Conservation (phyloP, 805 yeast species). For the Candida ponderosae region DNA sequence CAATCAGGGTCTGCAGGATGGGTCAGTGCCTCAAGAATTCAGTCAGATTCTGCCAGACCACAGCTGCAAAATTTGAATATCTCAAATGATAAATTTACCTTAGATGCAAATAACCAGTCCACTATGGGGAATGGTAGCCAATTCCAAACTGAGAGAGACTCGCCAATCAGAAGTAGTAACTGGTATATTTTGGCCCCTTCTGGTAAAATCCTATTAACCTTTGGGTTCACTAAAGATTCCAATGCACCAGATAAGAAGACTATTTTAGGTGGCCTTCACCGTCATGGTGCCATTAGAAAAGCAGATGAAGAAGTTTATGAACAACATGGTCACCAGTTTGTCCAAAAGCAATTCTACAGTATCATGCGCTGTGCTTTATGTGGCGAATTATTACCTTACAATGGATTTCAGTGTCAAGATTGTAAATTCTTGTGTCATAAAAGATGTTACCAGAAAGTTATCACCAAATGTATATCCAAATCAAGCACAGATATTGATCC, state of each 20-base stretch:
- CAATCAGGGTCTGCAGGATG: conserved; percentile 75
- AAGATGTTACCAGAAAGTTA: conserved; percentile 73
- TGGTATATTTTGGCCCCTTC: conserved; percentile 94
- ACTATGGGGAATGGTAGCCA: neutral
- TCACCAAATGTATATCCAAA: conserved; percentile 76
- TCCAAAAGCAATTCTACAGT: conserved; percentile 89
- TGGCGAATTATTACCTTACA: conserved; percentile 85
- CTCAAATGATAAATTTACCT: conserved; percentile 15
- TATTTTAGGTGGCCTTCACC: conserved; percentile 61
- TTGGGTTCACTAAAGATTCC: conserved; percentile 71
- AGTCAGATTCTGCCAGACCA: conserved; percentile 12
- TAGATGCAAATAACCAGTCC: conserved; percentile 7
- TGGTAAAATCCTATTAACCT: conserved; percentile 75
- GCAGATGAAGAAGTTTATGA: conserved; percentile 84
- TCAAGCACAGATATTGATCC: conserved; percentile 61
- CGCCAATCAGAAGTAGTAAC: conserved; percentile 45
- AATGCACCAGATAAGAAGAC: conserved; percentile 36
- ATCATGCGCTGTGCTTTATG: conserved; percentile 97
- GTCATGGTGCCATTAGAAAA: conserved; percentile 97
- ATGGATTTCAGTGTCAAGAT: conserved; percentile 83
- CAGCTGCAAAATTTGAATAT: conserved; percentile 10
- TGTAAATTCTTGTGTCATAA: conserved; percentile 76
- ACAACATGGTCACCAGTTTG: conserved; percentile 96
- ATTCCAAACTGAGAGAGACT: neutral
- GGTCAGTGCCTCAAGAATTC: conserved; percentile 69